Evolutionary conservation across 2,329 filamentous ascomycete genomes (phyloP).

Genomic region (Botrytis porri): DNA sequence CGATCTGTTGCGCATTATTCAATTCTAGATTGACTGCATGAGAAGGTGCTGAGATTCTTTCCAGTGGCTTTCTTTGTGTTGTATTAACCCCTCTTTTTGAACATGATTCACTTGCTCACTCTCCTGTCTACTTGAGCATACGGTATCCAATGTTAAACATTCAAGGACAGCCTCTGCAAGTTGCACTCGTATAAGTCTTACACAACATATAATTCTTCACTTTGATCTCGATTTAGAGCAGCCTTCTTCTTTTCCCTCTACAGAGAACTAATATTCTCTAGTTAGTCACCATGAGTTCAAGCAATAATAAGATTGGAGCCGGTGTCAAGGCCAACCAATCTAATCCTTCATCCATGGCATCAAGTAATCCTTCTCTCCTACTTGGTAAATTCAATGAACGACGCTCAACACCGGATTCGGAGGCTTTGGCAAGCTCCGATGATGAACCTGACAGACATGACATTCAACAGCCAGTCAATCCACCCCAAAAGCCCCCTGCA

Average conservation of each 20-base stretch:
- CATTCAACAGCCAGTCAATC: constrained; percentile 46
- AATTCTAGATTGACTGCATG: neutral
- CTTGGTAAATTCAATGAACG: constrained; percentile 75
- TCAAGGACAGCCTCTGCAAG: neutral
- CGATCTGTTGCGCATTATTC: neutral
- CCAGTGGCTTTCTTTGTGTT: neutral
- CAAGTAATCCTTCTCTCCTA: constrained; percentile 61
- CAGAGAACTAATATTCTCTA: neutral
- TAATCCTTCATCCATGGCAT: constrained; percentile 47
- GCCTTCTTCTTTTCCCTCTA: neutral
- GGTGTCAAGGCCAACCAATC: constrained; percentile 47
- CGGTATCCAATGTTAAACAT: neutral
- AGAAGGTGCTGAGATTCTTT: neutral
- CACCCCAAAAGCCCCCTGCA: constrained; percentile 55
- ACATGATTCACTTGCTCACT: constrained; percentile 4
- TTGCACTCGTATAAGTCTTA: neutral
- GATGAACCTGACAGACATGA: constrained; percentile 74
- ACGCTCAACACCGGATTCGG: constrained; percentile 88
- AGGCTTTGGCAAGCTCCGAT: constrained; percentile 89
- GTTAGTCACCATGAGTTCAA: constrained; percentile 30
- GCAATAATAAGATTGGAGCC: constrained; percentile 26
- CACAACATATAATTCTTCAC: neutral
- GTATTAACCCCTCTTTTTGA: neutral
- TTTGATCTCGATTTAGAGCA: neutral
- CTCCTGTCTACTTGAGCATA: neutral